Evolutionary conservation across 139 green algal species (phyloP), one percentile per base, ranked within the genome.

Genomic region (Closterium sp.): DNA sequence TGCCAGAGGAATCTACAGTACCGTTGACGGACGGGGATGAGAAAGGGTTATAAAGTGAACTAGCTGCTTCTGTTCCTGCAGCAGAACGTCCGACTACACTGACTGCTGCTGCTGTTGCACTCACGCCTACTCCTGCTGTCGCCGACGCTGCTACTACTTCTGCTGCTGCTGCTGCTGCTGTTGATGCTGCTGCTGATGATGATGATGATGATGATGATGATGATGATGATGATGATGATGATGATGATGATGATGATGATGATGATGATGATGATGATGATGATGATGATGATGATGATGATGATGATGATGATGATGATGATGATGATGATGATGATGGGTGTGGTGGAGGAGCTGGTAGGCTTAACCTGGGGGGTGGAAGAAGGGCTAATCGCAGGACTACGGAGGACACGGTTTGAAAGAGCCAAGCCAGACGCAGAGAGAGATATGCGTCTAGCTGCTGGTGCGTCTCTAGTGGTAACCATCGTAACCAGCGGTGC

Each of bases 391-490:
- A 79, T 79, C 62, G 62, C 13, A 79, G 62, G 17, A 79, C 62
- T 79, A 79, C 62, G 62, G 62, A 22, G 62, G 62, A 79, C 17
- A 79, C 19, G 62, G 62, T 10, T 27, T 73, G 50, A 13, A 79
- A 24, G 50, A 73, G 17, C 1, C 17, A 24, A 5, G 50, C 50
- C 24, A 73, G 50, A 6, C 50, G 1, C 24, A 73, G 13, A 22
- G 50, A 73, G 50, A 73, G 50, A 4, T 73, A 73, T 4, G 45
- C 45, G 85, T 88, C 28, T 31, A 88, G 85, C 28, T 88, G 13
- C 9, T 88, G n/a, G 42, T 90, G 88, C 88, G n/a, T 19, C 28
- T 32, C 42, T 30, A 90, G 11, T 32, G 88, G 88, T 30, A 90
- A 31, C 88, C 88, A 90, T 4, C 88, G 88, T 31, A 90, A 31